Percentiles rank a stretch among this genome's conserved stretches.
Conservation (phyloP, 345 rosid genomes). For the Citrus glauca region DNA sequence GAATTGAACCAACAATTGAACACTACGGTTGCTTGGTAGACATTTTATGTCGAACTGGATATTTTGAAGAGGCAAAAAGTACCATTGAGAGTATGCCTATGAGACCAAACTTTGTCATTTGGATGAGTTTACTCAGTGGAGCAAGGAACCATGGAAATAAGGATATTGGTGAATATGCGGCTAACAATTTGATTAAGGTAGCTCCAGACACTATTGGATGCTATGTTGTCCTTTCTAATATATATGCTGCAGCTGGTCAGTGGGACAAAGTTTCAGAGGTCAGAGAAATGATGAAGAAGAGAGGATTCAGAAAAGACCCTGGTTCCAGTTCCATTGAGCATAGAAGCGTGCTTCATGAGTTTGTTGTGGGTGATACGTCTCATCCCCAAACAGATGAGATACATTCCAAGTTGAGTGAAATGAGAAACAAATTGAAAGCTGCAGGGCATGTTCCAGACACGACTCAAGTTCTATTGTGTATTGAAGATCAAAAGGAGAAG, state of each 20-base stretch:
- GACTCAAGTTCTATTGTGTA: constrained; percentile 39
- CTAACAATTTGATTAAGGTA: constrained; percentile 34
- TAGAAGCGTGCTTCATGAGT: constrained; percentile 36
- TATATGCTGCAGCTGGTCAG: constrained; percentile 59
- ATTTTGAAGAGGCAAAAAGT: constrained; percentile 52
- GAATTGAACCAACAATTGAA: constrained; percentile 48
- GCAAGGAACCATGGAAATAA: constrained; percentile 46
- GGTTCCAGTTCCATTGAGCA: constrained; percentile 50
- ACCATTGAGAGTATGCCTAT: constrained; percentile 49
- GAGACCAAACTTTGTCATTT: constrained; percentile 51
- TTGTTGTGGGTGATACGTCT: constrained; percentile 42
- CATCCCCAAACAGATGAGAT: constrained; percentile 35
- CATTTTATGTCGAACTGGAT: constrained; percentile 50
- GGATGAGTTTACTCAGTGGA: constrained; percentile 60
- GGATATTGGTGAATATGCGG: constrained; percentile 54
- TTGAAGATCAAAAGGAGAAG: constrained; percentile 36
- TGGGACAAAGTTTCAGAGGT: constrained; percentile 50
- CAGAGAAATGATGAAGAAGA: constrained; percentile 49
- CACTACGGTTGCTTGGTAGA: constrained; percentile 73
- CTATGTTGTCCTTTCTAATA: constrained; percentile 56
- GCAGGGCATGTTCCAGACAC: constrained; percentile 49
- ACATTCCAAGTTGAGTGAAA: constrained; percentile 39
- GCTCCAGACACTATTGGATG: constrained; percentile 54
- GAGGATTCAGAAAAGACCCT: constrained; percentile 40
- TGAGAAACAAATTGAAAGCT: constrained; percentile 37